Base-by-base conservation (phyloP, 2,329 filamentous ascomycete genomes). In the Trematosphaeria pertusa region DNA sequence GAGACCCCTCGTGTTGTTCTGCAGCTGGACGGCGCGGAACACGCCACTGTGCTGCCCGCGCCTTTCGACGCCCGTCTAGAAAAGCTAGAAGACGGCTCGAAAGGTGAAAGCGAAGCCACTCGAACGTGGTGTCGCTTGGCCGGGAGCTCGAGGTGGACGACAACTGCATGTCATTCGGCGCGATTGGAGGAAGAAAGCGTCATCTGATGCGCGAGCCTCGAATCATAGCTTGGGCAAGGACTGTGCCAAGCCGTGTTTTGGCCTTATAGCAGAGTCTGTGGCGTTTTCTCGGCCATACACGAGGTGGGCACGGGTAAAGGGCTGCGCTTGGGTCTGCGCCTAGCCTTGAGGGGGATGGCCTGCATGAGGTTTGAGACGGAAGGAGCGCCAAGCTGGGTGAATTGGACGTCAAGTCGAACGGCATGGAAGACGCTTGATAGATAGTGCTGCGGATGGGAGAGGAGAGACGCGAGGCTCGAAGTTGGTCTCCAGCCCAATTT, bases 181-280 rank as follows among this genome's bases (percentile, higher is more conserved):
- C 43, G 44, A 54, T 51, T 51, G 48, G 48, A 40, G 34, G 34
- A 37, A 31, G 38, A 24, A 6, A 17, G 35, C 35, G 28, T 51
- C 47, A 46, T 54, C 48, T 51, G 51, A 54, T 49, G 11, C 11
- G 37, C 14, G 12, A 15, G 15, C 21, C 12, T 44, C 40, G 18
- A 36, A 41, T 44, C 37, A 44, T 22, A 26, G n/a, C 21, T 17
- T 17, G 22, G 12, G 30, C 32, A 9, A 2, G 28, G 40, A 20
- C 40, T 28, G 22, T 31, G 12, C 11, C 32, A 24, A 36, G 14
- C 32, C 15, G 40, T 33, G 31, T 44, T 31, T 36, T 28, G 8
- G 24, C 24, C 36, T 38, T 38, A 5, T 10, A 38, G 24, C 14
- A 42, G 11, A 42, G 19, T 15, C 4, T 34, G 38, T 34, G 38